Percentiles rank a stretch among this genome's conserved stretches.
phyloP scores from a whole-genome alignment of 805 yeast genomes.

The Candida piceae region DNA sequence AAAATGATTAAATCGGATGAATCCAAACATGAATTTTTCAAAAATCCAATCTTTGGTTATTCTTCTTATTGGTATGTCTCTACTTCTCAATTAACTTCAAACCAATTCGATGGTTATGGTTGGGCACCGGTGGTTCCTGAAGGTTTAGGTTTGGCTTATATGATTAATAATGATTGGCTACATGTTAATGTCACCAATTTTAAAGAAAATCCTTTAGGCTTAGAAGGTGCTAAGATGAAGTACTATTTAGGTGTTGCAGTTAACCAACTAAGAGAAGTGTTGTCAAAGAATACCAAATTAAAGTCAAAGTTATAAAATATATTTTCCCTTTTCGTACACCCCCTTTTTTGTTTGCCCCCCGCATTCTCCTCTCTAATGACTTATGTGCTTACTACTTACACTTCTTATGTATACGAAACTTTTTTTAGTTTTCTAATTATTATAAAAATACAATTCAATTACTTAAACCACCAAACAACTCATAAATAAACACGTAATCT shows the following conservation, averaged over 20 bases:
- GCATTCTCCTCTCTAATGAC: too few relatives aligned
- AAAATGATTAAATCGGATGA: slow-evolving; percentile 52
- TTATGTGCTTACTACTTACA: too few relatives aligned
- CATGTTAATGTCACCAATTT: slow-evolving; percentile 81
- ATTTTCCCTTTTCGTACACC: too few relatives aligned
- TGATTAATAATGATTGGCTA: slow-evolving; percentile 79
- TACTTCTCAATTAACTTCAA: slow-evolving; percentile 84
- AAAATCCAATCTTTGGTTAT: slow-evolving; percentile 71
- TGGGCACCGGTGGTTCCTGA: slow-evolving; percentile 93
- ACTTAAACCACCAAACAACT: slow-evolving; percentile 46
- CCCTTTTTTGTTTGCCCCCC: too few relatives aligned
- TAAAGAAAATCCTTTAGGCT: slow-evolving; percentile 53
- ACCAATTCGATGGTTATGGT: slow-evolving; percentile 86
- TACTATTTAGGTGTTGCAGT: slow-evolving; percentile 74
- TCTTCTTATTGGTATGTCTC: slow-evolving; percentile 83
- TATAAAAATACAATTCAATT: neutral
- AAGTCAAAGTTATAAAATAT: slow-evolving; percentile 2
- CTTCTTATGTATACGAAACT: too few relatives aligned
- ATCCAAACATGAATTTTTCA: slow-evolving; percentile 60
- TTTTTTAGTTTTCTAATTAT: neutral
- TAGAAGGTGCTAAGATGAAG: slow-evolving; percentile 52
- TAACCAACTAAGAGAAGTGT: slow-evolving; percentile 68
- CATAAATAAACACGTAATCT: slow-evolving; percentile 78
- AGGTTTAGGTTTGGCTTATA: slow-evolving; percentile 92
- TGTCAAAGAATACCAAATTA: slow-evolving; percentile 21